Conservation (phyloP, 352 stramenopile species). For the Phytophthora europaea region DNA sequence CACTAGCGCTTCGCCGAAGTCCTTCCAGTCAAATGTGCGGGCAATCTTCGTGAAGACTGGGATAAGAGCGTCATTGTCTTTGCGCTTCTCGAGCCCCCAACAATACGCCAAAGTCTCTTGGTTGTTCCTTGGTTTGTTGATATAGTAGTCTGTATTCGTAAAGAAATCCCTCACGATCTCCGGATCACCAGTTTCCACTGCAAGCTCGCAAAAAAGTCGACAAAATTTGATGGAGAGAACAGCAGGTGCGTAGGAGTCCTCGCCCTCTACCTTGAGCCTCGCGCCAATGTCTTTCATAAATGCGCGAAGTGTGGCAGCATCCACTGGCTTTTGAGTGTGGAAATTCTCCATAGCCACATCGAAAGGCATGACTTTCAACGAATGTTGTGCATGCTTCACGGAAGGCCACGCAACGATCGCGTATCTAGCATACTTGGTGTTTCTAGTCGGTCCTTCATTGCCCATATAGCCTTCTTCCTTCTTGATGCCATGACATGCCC, state of each 20-base stretch:
- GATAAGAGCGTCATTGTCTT: not conserved
- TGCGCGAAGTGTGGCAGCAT: not conserved
- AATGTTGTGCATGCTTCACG: not conserved
- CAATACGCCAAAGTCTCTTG: not conserved
- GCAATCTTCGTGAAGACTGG: not conserved
- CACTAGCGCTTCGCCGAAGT: not conserved
- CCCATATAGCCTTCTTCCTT: conserved; percentile 24
- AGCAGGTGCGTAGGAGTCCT: not conserved
- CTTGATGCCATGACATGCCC: conserved; percentile 13
- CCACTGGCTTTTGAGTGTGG: not conserved
- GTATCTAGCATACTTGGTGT: conserved; percentile 27
- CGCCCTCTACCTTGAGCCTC: not conserved
- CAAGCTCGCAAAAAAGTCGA: not conserved
- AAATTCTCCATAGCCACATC: conserved; percentile 3
- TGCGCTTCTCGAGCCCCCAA: not conserved
- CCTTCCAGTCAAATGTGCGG: not conserved
- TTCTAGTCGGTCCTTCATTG: conserved; percentile 22
- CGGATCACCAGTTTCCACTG: not conserved
- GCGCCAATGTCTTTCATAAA: conserved; percentile 9
- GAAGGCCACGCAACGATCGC: conserved; percentile 25
- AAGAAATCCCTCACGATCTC: not conserved
- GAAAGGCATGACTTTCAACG: conserved; percentile 8
- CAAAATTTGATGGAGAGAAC: not conserved
- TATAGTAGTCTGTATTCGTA: not conserved
- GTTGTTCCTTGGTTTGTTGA: not conserved